These are phyloP conservation scores for Pelargonium nanum DNA, from an alignment of 345 rosid genomes.

Conservation along the genomic window DNA sequence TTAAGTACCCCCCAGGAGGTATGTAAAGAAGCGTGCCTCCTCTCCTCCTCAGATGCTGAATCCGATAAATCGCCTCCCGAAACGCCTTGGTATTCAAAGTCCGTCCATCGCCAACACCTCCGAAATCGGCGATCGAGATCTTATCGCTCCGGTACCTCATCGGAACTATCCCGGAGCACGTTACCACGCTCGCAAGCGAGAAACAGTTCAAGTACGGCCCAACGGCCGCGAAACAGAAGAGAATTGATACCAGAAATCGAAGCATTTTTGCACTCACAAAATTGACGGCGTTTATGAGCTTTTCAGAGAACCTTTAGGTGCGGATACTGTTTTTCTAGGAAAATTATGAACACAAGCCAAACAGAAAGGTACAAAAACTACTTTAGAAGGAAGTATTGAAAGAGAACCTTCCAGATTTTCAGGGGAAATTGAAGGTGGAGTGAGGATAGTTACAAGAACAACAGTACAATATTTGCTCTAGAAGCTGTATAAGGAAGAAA, in stretches of 20 bases:
- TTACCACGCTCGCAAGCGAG: background rate
- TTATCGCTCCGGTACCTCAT: slow-evolving; percentile 16
- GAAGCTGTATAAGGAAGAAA: background rate
- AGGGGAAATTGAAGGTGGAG: background rate
- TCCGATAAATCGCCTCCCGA: slow-evolving; percentile 33
- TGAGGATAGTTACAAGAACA: slow-evolving; percentile 3
- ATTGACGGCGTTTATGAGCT: background rate
- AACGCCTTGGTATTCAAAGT: slow-evolving; percentile 45
- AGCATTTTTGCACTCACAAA: slow-evolving; percentile 1
- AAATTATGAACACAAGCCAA: background rate
- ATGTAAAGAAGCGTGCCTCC: slow-evolving; percentile 46
- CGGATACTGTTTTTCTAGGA: too few species aligned
- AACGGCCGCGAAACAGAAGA: background rate
- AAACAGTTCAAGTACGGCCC: background rate
- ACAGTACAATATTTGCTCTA: slow-evolving; percentile 1
- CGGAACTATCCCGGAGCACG: slow-evolving; percentile 22
- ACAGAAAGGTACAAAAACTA: slow-evolving; percentile 8
- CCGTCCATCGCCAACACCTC: slow-evolving; percentile 43
- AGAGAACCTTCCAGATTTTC: background rate
- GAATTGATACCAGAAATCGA: background rate
- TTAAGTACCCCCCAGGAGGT: slow-evolving; percentile 46
- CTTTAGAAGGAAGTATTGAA: background rate
- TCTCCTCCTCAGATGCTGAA: slow-evolving; percentile 35
- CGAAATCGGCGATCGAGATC: slow-evolving; percentile 34
- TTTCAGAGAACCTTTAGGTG: too few species aligned